phyloP scores from a whole-genome alignment of 2,329 filamentous ascomycete genomes.

The Xylariaceae sp. region DNA sequence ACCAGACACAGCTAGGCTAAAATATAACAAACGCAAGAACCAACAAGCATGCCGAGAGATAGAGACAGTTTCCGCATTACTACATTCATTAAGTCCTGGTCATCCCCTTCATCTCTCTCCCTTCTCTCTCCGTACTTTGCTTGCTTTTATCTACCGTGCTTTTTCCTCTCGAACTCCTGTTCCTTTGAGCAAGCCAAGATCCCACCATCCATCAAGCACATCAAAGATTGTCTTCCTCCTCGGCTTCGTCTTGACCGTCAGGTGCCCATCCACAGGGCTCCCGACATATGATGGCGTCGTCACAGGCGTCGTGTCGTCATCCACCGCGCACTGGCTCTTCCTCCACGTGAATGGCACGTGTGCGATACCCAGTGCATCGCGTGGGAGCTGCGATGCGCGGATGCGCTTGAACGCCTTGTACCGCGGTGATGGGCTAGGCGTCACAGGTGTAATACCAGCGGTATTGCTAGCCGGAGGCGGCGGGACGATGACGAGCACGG shows the following conservation, averaged over 20 bases:
- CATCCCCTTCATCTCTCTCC: slow-evolving; percentile 4
- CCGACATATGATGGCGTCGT: slow-evolving; percentile 22
- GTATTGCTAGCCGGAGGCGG: slow-evolving; percentile 24
- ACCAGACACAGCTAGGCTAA: too few species aligned
- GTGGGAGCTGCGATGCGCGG: slow-evolving; percentile 23
- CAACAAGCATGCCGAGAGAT: too few species aligned
- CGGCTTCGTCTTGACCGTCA: slow-evolving; percentile 26
- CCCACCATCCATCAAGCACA: slow-evolving; percentile 51
- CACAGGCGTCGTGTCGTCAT: slow-evolving; percentile 26
- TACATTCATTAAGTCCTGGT: slow-evolving; percentile 6
- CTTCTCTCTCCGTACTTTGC: not conserved
- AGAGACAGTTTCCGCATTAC: not conserved
- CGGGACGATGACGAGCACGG: slow-evolving; percentile 14
- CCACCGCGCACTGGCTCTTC: slow-evolving; percentile 19
- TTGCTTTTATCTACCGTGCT: slow-evolving; percentile 1
- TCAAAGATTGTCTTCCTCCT: slow-evolving; percentile 45
- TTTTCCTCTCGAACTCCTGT: slow-evolving; percentile 32
- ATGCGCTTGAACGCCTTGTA: slow-evolving; percentile 19
- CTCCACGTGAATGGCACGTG: slow-evolving; percentile 20
- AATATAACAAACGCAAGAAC: too few species aligned
- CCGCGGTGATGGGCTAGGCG: slow-evolving; percentile 25
- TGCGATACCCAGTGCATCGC: slow-evolving; percentile 31
- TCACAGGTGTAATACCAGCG: slow-evolving; percentile 29
- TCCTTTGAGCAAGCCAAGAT: slow-evolving; percentile 43
- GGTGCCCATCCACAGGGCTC: slow-evolving; percentile 10